phyloP scores from a whole-genome alignment of 1,284 basidiomycete species.

The Puccinia coronata region DNA sequence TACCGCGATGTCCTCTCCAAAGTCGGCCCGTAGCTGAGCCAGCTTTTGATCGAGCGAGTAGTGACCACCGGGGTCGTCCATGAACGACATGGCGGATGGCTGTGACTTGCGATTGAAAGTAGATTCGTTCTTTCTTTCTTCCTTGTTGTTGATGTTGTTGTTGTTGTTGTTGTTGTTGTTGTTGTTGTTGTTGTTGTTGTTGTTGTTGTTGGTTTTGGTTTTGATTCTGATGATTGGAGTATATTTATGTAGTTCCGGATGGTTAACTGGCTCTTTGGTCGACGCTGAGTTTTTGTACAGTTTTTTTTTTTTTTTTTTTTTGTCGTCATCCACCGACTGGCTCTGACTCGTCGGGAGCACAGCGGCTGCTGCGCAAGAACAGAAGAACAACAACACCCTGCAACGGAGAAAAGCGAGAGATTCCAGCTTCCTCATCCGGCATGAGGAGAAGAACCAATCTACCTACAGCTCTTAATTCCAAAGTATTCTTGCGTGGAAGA shows the following conservation, averaged over 20 bases:
- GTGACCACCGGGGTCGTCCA: slow-evolving; percentile 46
- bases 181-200: too few relatives aligned
- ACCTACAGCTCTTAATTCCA: too few relatives aligned
- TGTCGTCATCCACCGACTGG: neutral
- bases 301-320: neutral
- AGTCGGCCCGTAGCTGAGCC: slow-evolving; percentile 44
- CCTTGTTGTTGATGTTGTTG: too few relatives aligned
- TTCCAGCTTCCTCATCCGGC: too few relatives aligned
- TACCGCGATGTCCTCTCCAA: slow-evolving; percentile 50
- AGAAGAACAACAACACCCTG: neutral
- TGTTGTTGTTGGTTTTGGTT: too few relatives aligned
- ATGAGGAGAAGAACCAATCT: too few relatives aligned
- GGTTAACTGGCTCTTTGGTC: neutral
- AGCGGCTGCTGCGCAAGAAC: neutral
- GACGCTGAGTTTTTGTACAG: too few relatives aligned
- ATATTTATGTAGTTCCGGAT: neutral
- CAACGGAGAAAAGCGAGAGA: too few relatives aligned
- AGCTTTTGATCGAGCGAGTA: slow-evolving; percentile 36
- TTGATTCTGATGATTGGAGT: neutral
- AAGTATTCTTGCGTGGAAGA: too few relatives aligned
- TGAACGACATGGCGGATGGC: slow-evolving; percentile 5
- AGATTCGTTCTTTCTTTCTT: too few relatives aligned
- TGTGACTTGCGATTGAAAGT: too few relatives aligned
- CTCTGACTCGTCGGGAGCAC: neutral
- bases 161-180: too few relatives aligned